These are phyloP conservation scores for Cryptosporidium bovis DNA, from an alignment of 169 alveolate genomes.

Conservation along the genomic window DNA sequence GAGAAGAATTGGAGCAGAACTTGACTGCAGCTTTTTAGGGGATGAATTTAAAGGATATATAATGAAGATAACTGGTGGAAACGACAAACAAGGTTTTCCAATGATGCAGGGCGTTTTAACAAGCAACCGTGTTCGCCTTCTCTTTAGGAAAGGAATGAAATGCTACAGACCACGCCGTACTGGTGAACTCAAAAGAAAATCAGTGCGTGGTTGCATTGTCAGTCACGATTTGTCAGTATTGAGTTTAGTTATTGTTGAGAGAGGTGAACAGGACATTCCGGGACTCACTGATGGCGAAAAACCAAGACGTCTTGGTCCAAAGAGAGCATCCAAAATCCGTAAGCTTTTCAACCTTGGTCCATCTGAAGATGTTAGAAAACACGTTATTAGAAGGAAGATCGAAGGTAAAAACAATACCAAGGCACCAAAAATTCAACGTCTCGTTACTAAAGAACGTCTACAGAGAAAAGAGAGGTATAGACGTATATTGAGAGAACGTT, in stretches of 20 bases:
- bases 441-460: conserved; percentile 97
- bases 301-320: conserved; percentile 99
- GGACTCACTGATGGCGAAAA: conserved; percentile 96
- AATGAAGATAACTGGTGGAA: conserved; percentile 96
- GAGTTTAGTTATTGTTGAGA: conserved; percentile 94
- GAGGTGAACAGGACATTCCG: conserved; percentile 96
- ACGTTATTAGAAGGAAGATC: conserved; percentile 91
- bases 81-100: conserved; percentile 99
- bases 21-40: conserved; percentile 97
- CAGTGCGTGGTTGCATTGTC: conserved; percentile 99
- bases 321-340: conserved; percentile 98
- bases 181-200: conserved; percentile 98
- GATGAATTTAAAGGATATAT: conserved; percentile 98
- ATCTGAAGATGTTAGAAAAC: conserved; percentile 95
- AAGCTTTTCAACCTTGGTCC: conserved; percentile 94
- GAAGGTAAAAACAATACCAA: conserved; percentile 92
- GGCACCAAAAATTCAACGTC: conserved; percentile 99
- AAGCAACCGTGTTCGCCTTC: conserved; percentile 86
- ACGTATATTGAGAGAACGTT: conserved; percentile 63
- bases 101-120: conserved; percentile 99
- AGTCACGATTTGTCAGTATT: conserved; percentile 98
- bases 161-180: conserved; percentile 97
- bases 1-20: conserved; percentile 97
- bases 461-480: conserved; percentile 93
- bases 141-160: conserved; percentile 89